Evolutionary conservation across 805 yeast genomes (phyloP).

Genomic region (Teunomyces lycoperdinae): DNA sequence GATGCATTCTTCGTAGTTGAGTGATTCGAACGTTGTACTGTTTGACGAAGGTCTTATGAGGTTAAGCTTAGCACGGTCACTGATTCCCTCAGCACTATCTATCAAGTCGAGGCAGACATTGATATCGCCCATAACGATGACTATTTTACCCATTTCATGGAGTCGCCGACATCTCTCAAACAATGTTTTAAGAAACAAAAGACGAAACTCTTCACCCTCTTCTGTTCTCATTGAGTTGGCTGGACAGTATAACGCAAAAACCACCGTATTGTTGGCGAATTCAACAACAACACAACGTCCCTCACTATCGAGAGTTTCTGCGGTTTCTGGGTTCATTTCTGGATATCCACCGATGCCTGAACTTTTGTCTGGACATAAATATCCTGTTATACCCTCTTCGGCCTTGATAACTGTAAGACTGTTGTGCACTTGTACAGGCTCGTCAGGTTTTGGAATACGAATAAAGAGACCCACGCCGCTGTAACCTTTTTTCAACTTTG

Average conservation of each 20-base stretch:
- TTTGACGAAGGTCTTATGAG: conserved; percentile 14
- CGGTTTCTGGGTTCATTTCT: conserved; percentile 33
- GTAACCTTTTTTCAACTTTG: conserved; percentile 72
- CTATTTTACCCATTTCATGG: conserved; percentile 53
- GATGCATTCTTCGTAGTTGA: conserved; percentile 25
- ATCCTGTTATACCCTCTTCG: conserved; percentile 91
- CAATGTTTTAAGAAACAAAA: conserved; percentile 55
- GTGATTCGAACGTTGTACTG: conserved; percentile 20
- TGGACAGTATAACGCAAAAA: conserved; percentile 80
- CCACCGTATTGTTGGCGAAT: conserved; percentile 56
- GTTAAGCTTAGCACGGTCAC: conserved; percentile 40
- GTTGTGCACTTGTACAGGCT: conserved; percentile 30
- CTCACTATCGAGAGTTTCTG: conserved; percentile 63
- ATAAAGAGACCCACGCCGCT: conserved; percentile 89
- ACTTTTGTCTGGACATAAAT: background rate
- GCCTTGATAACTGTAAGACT: conserved; percentile 61
- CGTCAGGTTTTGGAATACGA: conserved; percentile 46
- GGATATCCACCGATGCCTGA: conserved; percentile 71
- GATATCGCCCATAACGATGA: conserved; percentile 84
- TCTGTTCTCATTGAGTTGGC: conserved; percentile 78
- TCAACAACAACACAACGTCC: conserved; percentile 83
- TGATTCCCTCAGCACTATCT: conserved; percentile 74
- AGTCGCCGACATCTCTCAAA: conserved; percentile 62
- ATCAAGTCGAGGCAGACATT: conserved; percentile 77
- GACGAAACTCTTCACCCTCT: conserved; percentile 59